These are phyloP conservation scores for Ophiosphaerella herpotricha DNA, from an alignment of 2,329 filamentous ascomycete genomes.

Conservation along the genomic window DNA sequence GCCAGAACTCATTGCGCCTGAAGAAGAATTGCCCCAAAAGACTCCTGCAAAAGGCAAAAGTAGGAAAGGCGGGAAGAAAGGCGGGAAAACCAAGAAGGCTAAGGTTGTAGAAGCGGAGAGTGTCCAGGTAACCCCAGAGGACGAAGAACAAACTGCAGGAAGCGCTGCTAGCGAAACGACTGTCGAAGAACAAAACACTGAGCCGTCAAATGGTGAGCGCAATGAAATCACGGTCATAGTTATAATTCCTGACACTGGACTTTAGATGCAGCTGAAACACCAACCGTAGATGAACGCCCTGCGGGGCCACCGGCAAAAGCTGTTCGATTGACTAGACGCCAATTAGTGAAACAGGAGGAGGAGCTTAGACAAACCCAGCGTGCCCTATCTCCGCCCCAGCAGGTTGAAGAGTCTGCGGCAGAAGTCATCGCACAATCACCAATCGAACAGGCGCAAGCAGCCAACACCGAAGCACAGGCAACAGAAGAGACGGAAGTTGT, in stretches of 20 bases:
- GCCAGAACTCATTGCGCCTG: slow-evolving; percentile 17
- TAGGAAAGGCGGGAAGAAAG: slow-evolving; percentile 39
- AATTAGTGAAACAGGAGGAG: slow-evolving; percentile 42
- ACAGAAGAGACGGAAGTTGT: background rate
- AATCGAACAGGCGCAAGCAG: slow-evolving; percentile 6
- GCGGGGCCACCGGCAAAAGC: slow-evolving; percentile 32
- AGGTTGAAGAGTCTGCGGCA: slow-evolving; percentile 11
- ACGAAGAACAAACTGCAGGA: slow-evolving; percentile 24
- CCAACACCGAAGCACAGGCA: background rate
- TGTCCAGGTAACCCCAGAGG: slow-evolving; percentile 23
- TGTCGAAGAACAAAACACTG: slow-evolving; percentile 23
- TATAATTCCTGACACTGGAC: slow-evolving; percentile 18
- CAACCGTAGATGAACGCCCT: slow-evolving; percentile 26
- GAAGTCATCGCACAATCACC: slow-evolving; percentile 12
- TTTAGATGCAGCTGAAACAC: slow-evolving; percentile 25
- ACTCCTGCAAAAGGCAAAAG: slow-evolving; percentile 39
- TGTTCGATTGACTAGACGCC: slow-evolving; percentile 41
- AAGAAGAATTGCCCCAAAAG: slow-evolving; percentile 25
- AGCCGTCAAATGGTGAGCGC: slow-evolving; percentile 22
- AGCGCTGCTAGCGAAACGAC: slow-evolving; percentile 25
- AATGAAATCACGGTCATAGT: background rate
- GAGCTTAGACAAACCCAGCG: slow-evolving; percentile 29
- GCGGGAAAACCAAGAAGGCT: slow-evolving; percentile 32
- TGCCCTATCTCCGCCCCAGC: slow-evolving; percentile 8
- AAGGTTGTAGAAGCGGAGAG: slow-evolving; percentile 24